Percentiles rank a stretch among this genome's conserved stretches.
Conservation (phyloP, 176 grass and related monocot genomes). For the Oryza glaberrima region DNA sequence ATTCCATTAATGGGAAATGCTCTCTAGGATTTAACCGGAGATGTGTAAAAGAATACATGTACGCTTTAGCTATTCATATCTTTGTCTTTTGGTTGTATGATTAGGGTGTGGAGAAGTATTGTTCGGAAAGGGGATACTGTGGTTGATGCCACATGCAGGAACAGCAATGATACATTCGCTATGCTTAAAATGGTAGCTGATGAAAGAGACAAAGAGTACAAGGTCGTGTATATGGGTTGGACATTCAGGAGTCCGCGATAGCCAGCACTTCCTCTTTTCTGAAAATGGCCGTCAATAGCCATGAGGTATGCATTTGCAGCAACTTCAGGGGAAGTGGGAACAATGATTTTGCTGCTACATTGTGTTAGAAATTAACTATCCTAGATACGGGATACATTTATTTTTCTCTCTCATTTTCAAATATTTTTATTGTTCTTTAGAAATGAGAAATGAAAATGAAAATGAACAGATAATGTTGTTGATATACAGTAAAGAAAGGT, state of each 20-base stretch:
- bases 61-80: not conserved
- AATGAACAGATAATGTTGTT: not conserved
- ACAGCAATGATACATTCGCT: conserved; percentile 78
- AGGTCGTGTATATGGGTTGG: conserved; percentile 76
- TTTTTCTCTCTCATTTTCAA: not conserved
- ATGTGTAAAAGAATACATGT: not conserved
- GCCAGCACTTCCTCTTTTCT: conserved; percentile 69
- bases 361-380: not conserved
- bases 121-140: conserved; percentile 73
- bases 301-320: conserved; percentile 54
- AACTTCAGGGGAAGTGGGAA: not conserved
- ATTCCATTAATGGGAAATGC: not conserved
- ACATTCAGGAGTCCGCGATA: conserved; percentile 77
- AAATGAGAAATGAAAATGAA: no score
- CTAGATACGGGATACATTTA: not conserved
- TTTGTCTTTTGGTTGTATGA: not conserved
- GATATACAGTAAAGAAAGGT: not conserved
- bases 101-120: conserved; percentile 83
- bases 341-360: not conserved
- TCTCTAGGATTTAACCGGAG: conserved; percentile 6
- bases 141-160: conserved; percentile 93
- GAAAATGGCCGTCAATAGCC: conserved; percentile 50
- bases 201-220: conserved; percentile 30
- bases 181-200: conserved; percentile 78
- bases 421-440: not conserved